Percentiles rank a stretch among this genome's conserved stretches.
Conservation (phyloP, 805 yeast species). For the Metschnikowia vanudenii region DNA sequence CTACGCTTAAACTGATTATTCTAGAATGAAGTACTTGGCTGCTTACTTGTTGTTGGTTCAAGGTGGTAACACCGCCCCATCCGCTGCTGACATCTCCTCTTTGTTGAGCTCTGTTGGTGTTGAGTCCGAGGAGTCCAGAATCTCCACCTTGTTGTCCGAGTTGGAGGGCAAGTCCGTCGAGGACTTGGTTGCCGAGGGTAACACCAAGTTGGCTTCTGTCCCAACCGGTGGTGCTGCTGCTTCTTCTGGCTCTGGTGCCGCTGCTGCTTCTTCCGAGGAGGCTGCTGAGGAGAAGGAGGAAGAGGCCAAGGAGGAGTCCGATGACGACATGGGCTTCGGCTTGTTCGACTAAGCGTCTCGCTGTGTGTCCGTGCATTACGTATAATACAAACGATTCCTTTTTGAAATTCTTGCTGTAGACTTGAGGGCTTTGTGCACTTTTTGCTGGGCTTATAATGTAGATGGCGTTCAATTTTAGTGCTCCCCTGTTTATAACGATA, state of each 20-base stretch:
- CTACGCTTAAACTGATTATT: constrained; percentile 77
- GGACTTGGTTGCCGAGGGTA: constrained; percentile 92
- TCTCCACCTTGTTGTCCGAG: constrained; percentile 75
- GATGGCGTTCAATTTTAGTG: background rate
- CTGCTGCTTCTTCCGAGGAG: constrained; percentile 70
- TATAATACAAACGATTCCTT: constrained; percentile 4
- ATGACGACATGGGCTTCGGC: constrained; percentile 87
- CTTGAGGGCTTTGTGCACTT: no score
- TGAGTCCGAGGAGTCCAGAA: constrained; percentile 88
- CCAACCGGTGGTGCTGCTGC: constrained; percentile 98
- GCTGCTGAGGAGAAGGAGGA: constrained; percentile 69
- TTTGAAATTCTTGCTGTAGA: background rate
- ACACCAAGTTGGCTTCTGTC: constrained; percentile 93
- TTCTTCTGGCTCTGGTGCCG: constrained; percentile 67
- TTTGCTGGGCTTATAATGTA: background rate
- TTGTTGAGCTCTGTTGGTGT: constrained; percentile 94
- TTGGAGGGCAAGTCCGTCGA: constrained; percentile 90
- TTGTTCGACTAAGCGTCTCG: constrained; percentile 80
- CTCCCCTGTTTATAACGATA: background rate
- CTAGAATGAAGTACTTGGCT: constrained; percentile 95
- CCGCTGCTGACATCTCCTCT: constrained; percentile 85
- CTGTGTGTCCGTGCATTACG: constrained; percentile 2
- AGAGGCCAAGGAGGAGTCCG: constrained; percentile 64
- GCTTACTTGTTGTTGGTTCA: constrained; percentile 98
- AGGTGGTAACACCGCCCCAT: constrained; percentile 94